Evolutionary conservation across 371 early-diverging fungal species (phyloP), one percentile per base, ranked within the genome.

Genomic region (Lichtheimia hyalospora): DNA sequence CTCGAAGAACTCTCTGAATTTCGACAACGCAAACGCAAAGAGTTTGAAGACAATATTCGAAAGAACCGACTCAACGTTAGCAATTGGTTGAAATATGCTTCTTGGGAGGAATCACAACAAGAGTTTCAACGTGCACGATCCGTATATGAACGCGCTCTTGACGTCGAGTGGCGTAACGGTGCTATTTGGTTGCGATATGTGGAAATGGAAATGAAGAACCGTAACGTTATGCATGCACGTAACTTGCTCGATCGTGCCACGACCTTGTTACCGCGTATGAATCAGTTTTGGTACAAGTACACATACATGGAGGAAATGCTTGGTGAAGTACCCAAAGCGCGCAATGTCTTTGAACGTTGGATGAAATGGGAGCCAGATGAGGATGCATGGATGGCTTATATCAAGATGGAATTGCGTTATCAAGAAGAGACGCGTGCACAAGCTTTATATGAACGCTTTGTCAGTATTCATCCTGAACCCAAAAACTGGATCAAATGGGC

Each of bases 221-320:
- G 89, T 54, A 96, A 95, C 71, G 80, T 97, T 60, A 92, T 94
- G 66, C 84, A 87, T 71, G 93, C 98, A 0, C 87, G 99, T 53
- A 99, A 99, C 67, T 69, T 99, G 40, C 89, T 91, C 51, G 98
- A 99, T 73, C 86, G 96, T 43, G 96, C 92, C 18, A 91, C 92
- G 3, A 88, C 93, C 2, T 62, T 96, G 40, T 71, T 99, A 42
- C 99, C 99, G 4, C 89, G 96, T 20, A 89, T 96, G 4, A 93
- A 96, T 71, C 89, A 92, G 74, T 95, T 99, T 71, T 99, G 99
- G 99, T 95, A 91, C 84, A 95, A 96, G 66, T 99, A 97, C 76
- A 89, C 94, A 5, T 93, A 94, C 67, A 96, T 98, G 97, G 98
- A 99, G 68, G 98, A 98, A 68, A 82, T 89, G 68, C 70, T 98